Percentiles rank a stretch among this genome's conserved stretches.
These are phyloP conservation scores for Torulaspora franciscae DNA, from an alignment of 805 yeast species.

Conservation along the genomic window DNA sequence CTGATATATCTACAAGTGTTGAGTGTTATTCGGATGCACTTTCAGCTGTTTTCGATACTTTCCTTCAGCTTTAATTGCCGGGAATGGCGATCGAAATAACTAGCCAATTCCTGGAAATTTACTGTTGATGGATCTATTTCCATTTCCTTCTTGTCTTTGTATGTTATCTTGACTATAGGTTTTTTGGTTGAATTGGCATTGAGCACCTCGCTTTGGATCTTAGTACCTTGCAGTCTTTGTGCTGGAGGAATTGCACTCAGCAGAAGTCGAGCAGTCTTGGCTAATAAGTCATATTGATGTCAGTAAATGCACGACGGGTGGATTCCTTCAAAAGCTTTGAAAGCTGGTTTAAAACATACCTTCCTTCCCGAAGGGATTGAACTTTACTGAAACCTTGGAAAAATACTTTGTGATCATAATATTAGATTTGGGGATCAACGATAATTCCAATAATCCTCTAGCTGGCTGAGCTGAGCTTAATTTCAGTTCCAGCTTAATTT, in stretches of 20 bases:
- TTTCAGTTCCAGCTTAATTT: not conserved
- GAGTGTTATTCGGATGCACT: not conserved
- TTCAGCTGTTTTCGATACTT: slow-evolving; percentile 45
- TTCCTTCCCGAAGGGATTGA: slow-evolving; percentile 70
- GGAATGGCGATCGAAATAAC: slow-evolving; percentile 74
- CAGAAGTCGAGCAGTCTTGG: slow-evolving; percentile 74
- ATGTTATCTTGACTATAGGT: slow-evolving; percentile 70
- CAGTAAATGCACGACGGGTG: not conserved
- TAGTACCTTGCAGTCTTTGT: slow-evolving; percentile 52
- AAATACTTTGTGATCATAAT: slow-evolving; percentile 87
- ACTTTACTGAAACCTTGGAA: slow-evolving; percentile 66
- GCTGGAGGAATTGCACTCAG: slow-evolving; percentile 77
- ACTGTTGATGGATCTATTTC: slow-evolving; percentile 58
- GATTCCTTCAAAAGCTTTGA: not conserved
- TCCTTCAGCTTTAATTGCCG: slow-evolving; percentile 72
- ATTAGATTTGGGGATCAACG: not conserved
- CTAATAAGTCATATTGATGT: slow-evolving; percentile 30
- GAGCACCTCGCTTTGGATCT: slow-evolving; percentile 59
- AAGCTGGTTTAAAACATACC: slow-evolving; percentile 37
- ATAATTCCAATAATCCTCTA: not conserved
- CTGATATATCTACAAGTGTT: slow-evolving; percentile 1
- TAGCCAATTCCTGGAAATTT: slow-evolving; percentile 57
- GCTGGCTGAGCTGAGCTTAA: not conserved
- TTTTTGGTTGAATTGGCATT: slow-evolving; percentile 40
- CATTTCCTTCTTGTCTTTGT: slow-evolving; percentile 71